Percentiles rank a stretch among this genome's conserved stretches.
Evolutionary conservation across 2,329 filamentous ascomycete species (phyloP).

Genomic region (Paramyrothecium roridum): DNA sequence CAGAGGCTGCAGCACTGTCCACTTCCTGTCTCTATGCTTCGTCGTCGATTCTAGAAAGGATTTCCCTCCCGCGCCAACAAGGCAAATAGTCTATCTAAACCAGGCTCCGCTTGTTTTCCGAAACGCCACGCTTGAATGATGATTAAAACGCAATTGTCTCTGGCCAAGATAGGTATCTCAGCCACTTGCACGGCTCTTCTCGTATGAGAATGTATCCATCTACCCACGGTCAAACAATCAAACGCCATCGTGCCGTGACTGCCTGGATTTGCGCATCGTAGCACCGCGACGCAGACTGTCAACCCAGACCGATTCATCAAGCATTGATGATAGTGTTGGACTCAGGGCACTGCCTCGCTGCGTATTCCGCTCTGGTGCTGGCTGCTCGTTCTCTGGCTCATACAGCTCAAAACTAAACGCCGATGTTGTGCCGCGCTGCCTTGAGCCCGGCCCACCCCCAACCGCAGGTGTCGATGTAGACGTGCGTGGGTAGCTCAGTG

Average conservation of each 20-base stretch:
- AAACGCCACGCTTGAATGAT: background rate
- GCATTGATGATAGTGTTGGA: constrained; percentile 56
- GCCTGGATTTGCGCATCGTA: constrained; percentile 52
- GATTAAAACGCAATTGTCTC: background rate
- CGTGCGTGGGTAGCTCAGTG: constrained; percentile 51
- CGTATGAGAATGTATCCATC: too few species aligned
- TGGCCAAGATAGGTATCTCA: background rate
- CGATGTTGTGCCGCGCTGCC: constrained; percentile 42
- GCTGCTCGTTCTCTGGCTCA: constrained; percentile 32
- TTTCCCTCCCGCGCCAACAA: background rate
- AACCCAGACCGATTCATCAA: constrained; percentile 89
- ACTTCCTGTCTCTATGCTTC: background rate
- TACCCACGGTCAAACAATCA: too few species aligned
- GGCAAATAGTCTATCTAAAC: background rate
- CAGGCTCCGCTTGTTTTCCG: background rate
- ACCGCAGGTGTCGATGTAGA: constrained; percentile 32
- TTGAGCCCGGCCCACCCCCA: background rate
- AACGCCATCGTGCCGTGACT: background rate
- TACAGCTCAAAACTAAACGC: constrained; percentile 59
- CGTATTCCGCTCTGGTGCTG: constrained; percentile 38
- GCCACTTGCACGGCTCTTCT: too few species aligned
- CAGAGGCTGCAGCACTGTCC: background rate
- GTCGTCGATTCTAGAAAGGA: background rate
- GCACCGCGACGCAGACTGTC: constrained; percentile 89
- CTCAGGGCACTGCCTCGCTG: constrained; percentile 68